Evolutionary conservation across 768 basidiomycete species (phyloP), one percentile per base, ranked within the genome.

Genomic region (Trametes villosa): DNA sequence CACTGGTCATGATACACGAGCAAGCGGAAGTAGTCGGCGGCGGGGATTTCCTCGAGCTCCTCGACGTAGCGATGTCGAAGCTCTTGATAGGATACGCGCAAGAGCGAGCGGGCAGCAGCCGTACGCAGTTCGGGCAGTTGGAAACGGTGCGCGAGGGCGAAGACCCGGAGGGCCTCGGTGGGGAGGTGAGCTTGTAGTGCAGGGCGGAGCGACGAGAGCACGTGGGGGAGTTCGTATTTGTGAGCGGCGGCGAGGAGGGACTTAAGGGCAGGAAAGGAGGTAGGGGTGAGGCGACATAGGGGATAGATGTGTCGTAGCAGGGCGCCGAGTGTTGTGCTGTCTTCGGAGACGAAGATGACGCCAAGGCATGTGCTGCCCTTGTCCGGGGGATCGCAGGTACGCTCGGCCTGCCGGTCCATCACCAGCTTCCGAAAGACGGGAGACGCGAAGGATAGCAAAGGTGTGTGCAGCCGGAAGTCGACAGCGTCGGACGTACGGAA

Each of bases 41-140:
- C 79, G 1, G 76, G 73, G 57, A 82, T 78, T 44, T 73, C 71
- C 56, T 75, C 76, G 22, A 82, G 71, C 62, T 81, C 80, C 18
- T 74, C 62, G 17, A 67, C 69, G 58, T 74, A 76, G 4, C 46
- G 18, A 20, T 58, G 58, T 17, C 55, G 46, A 9, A 66, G 50
- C 26, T 55, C 60, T 7, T 55, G 40, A 49, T 45, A 50, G 20
- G 60, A 51, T 11, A 61, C n/a, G 31, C 53, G 54, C 18, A 61
- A 42, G 41, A 61, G 53, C 11, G 53, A 30, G 30, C 44, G 50
- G 1, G 60, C 60, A 8, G 60, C 60, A 8, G 60, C 54, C 9
- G 42, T 34, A 34, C 60, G 60, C 9, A 57, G 34, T 41, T 44
- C 60, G 34, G 49, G 33, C n/a, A 62, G 42, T 33, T 45, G 18